These are phyloP conservation scores for Solanum sparsipilum DNA, from an alignment of 257 asterid genomes.

Conservation along the genomic window DNA sequence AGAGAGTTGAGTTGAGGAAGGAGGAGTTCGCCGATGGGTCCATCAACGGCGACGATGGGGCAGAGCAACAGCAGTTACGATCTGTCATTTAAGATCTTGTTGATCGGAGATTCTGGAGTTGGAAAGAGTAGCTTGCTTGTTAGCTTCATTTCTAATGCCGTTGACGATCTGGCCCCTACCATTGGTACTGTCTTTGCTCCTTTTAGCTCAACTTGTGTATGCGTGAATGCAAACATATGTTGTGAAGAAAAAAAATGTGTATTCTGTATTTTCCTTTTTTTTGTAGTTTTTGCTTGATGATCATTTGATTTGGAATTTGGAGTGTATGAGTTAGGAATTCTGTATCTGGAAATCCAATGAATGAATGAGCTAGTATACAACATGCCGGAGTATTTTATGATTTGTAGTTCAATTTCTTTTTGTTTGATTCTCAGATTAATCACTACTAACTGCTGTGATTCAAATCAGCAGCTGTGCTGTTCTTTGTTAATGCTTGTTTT, in stretches of 20 bases:
- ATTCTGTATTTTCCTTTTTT: background rate
- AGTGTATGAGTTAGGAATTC: background rate
- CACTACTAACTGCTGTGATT: background rate
- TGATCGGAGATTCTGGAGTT: conserved; percentile 12
- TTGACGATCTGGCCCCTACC: conserved; percentile 6
- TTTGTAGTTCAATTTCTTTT: background rate
- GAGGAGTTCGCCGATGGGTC: background rate
- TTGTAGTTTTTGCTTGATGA: background rate
- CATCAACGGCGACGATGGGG: background rate
- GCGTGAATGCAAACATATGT: background rate
- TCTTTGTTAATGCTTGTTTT: background rate
- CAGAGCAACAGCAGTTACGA: conserved; percentile 2
- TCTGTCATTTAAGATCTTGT: conserved; percentile 6
- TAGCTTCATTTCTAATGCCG: conserved; percentile 5
- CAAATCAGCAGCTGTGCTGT: background rate
- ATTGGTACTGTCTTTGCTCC: background rate
- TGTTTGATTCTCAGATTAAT: background rate
- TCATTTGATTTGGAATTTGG: background rate
- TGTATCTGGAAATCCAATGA: background rate
- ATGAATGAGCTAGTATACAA: background rate
- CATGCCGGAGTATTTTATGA: background rate
- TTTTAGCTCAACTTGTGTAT: background rate
- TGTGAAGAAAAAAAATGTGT: background rate
- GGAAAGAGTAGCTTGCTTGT: conserved; percentile 10
- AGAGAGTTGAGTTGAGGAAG: background rate